These are phyloP conservation scores for Blastocystis sp. DNA, from an alignment of 352 stramenopile species.

Conservation along the genomic window DNA sequence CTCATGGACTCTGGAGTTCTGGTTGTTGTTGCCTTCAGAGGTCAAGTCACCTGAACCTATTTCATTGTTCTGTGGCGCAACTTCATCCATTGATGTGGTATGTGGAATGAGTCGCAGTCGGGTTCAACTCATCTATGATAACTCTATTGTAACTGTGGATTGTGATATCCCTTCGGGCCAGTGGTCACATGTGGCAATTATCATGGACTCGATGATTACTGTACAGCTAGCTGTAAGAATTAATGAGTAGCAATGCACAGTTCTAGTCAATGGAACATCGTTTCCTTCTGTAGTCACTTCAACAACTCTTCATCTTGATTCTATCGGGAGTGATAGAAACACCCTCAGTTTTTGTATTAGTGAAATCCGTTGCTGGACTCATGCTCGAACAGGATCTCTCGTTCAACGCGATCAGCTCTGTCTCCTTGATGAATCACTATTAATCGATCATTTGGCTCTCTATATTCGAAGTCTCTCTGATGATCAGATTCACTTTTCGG, in stretches of 20 bases:
- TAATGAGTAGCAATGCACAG: neutral
- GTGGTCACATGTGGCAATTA: slow-evolving; percentile 22
- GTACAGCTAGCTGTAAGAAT: neutral
- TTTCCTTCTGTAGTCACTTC: neutral
- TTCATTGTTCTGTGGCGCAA: neutral
- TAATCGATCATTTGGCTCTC: neutral
- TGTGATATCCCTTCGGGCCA: neutral
- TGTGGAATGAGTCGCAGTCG: neutral
- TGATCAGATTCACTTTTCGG: neutral
- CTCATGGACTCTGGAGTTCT: slow-evolving; percentile 17
- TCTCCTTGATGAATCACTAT: neutral
- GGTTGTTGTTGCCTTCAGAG: neutral
- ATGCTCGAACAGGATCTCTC: neutral
- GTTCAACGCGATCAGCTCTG: neutral
- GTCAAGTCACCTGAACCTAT: neutral
- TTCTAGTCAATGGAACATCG: neutral
- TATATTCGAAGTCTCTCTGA: neutral
- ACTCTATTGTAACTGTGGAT: neutral
- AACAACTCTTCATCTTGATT: neutral
- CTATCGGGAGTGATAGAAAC: neutral
- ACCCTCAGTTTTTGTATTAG: neutral
- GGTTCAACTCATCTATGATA: neutral
- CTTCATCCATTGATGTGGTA: neutral
- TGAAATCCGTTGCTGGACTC: slow-evolving; percentile 26
- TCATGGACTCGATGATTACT: neutral